A percentile compares a stretch with the other conserved stretches of the same genome.
These are phyloP conservation scores for Epichloe typhina DNA, from an alignment of 2,329 filamentous ascomycete species.

Conservation along the genomic window DNA sequence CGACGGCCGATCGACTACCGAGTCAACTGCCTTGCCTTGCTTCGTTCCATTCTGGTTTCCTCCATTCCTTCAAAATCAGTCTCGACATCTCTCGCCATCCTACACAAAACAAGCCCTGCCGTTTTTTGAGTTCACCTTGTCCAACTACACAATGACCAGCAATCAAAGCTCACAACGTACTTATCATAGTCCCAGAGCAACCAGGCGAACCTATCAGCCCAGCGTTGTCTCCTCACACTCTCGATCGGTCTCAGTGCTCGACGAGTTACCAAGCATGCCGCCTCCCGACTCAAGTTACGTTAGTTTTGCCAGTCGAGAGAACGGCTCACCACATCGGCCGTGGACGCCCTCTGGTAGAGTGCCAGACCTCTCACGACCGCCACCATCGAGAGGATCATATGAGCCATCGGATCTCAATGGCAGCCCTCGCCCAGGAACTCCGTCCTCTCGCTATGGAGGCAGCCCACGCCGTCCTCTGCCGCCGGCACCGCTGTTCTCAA, in stretches of 20 bases:
- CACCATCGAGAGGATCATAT: conserved; percentile 58
- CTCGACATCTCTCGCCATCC: neutral
- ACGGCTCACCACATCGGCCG: conserved; percentile 37
- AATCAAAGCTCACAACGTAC: conserved; percentile 26
- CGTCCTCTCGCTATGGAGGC: conserved; percentile 76
- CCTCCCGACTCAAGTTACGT: conserved; percentile 52
- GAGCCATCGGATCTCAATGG: conserved; percentile 85
- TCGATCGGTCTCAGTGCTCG: conserved; percentile 36
- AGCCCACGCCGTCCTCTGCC: conserved; percentile 79
- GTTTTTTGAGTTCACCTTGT: conserved; percentile 21
- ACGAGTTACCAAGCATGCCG: conserved; percentile 43
- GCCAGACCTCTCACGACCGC: conserved; percentile 56
- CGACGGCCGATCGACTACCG: too few relatives aligned
- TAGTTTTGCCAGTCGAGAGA: conserved; percentile 36
- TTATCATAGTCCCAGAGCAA: conserved; percentile 26
- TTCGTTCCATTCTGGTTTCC: neutral
- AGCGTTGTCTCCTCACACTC: conserved; percentile 36
- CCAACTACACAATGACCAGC: neutral
- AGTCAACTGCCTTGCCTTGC: neutral
- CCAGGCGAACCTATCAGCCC: conserved; percentile 37
- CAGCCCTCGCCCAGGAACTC: conserved; percentile 78
- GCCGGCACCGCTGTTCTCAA: conserved; percentile 72
- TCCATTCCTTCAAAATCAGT: neutral
- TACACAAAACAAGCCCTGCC: neutral
- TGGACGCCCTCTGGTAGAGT: conserved; percentile 42